Evolutionary conservation across 148 eudicot species (phyloP).

Genomic region (Suaeda aralocaspica): DNA sequence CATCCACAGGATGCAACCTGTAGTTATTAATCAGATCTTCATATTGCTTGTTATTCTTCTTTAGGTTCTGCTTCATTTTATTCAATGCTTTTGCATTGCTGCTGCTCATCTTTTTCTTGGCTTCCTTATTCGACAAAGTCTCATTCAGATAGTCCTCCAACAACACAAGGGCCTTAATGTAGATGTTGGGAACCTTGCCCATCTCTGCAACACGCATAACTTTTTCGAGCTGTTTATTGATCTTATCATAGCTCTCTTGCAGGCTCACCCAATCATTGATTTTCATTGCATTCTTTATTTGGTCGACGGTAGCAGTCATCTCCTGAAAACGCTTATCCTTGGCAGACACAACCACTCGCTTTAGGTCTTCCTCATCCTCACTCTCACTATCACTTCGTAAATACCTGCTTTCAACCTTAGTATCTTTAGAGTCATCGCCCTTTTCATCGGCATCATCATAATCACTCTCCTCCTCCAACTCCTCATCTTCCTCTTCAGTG

Average conservation of each 20-base stretch:
- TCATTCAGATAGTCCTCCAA: conserved; percentile 71
- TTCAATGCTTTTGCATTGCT: conserved; percentile 84
- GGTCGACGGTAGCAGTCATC: conserved; percentile 77
- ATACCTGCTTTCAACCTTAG: conserved; percentile 31
- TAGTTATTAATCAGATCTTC: conserved; percentile 61
- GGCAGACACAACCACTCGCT: conserved; percentile 59
- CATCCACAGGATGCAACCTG: conserved; percentile 74
- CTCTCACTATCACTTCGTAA: conserved; percentile 39
- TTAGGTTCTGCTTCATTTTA: conserved; percentile 82
- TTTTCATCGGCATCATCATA: conserved; percentile 15
- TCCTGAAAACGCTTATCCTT: conserved; percentile 85
- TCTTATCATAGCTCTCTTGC: conserved; percentile 80
- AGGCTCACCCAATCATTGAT: conserved; percentile 91
- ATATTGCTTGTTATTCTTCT: conserved; percentile 80
- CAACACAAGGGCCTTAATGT: conserved; percentile 76
- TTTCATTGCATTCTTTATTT: conserved; percentile 85
- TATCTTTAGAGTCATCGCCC: background rate
- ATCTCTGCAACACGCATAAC: conserved; percentile 73
- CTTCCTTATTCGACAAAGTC: conserved; percentile 75
- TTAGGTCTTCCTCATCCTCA: conserved; percentile 58
- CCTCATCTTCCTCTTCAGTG: conserved; percentile 27
- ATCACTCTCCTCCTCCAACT: too few relatives aligned
- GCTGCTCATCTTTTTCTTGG: conserved; percentile 85
- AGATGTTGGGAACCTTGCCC: conserved; percentile 51
- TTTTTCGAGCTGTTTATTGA: conserved; percentile 83